Evolutionary conservation across 257 asterid genomes (phyloP).

Genomic region (Voacanga thouarsii): DNA sequence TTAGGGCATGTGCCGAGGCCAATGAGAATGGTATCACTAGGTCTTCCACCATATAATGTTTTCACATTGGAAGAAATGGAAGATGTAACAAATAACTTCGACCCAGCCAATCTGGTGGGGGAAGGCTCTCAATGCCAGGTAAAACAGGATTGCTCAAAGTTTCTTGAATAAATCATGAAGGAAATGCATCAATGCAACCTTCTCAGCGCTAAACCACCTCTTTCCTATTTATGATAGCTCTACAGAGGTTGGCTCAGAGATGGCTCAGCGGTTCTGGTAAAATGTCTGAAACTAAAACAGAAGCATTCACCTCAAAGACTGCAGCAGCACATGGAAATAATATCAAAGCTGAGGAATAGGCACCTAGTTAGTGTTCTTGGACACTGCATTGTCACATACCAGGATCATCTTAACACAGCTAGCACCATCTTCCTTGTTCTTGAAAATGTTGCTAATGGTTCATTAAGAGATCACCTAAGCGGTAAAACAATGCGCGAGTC

Average conservation of each 20-base stretch:
- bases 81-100: slow-evolving; percentile 84
- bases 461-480: slow-evolving; percentile 66
- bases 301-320: slow-evolving; percentile 78
- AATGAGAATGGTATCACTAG: slow-evolving; percentile 73
- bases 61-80: slow-evolving; percentile 89
- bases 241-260: slow-evolving; percentile 84
- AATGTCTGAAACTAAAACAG: slow-evolving; percentile 81
- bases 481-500: slow-evolving; percentile 36
- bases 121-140: slow-evolving; percentile 94
- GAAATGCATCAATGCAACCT: not conserved
- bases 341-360: slow-evolving; percentile 88
- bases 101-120: slow-evolving; percentile 68
- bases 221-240: slow-evolving; percentile 38
- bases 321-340: slow-evolving; percentile 88
- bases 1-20: slow-evolving; percentile 64
- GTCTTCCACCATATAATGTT: slow-evolving; percentile 85
- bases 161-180: not conserved
- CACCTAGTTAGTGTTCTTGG: slow-evolving; percentile 90
- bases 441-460: slow-evolving; percentile 66
- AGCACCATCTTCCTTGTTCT: slow-evolving; percentile 78
- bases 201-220: not conserved
- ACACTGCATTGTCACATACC: slow-evolving; percentile 83
- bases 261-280: slow-evolving; percentile 79
- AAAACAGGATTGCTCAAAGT: slow-evolving; percentile 3
- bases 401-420: slow-evolving; percentile 80